Evolutionary conservation across 495 filamentous ascomycete species (phyloP), one percentile per base, ranked within the genome.

Genomic region (Xylaria castorea): DNA sequence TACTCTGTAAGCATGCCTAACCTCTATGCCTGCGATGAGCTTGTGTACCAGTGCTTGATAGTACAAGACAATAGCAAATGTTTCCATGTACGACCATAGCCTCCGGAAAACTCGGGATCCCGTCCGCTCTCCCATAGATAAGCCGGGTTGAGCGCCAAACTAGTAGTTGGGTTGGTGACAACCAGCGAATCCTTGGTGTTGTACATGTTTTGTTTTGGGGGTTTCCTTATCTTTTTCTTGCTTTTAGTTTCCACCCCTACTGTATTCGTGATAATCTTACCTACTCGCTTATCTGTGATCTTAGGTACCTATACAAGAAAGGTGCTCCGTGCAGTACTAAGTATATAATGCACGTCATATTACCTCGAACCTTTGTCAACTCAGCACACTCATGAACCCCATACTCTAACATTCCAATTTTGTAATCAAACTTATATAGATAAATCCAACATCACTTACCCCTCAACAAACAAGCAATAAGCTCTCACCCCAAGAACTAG

Each of bases 71-170:
- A 9, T 5, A 36, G 11, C 14, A 3, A n/a, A 20, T 3, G 14
- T 36, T 36, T 20, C 14, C 55, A 36, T 38, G 58, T 38, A 61
- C 58, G 58, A 38, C 58, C 58, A 61, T 38, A 38, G 58, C 32
- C 34, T 61, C 58, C 12, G 72, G 79, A 81, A 69, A 75, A 79
- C 74, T 79, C 76, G 81, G 78, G 74, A 81, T 79, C 81, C 82
- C 79, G 81, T 83, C 80, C 78, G 82, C 77, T 82, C 81, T 82
- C 72, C 78, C 81, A 71, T 81, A 79, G 75, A 74, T 74, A 78
- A 80, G 73, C 71, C 57, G 9, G 70, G 34, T 48, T 36, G 58
- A 61, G 53, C 53, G 53, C 25, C 11, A 55, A 53, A 53, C 42
- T 46, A 46, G 42, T 46, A 46, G 42, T 46, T 46, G 16, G 42